Percentiles rank a stretch among this genome's conserved stretches.
Conservation (phyloP, 2,329 filamentous ascomycete genomes). For the Phaeophleospora eucalypticola region DNA sequence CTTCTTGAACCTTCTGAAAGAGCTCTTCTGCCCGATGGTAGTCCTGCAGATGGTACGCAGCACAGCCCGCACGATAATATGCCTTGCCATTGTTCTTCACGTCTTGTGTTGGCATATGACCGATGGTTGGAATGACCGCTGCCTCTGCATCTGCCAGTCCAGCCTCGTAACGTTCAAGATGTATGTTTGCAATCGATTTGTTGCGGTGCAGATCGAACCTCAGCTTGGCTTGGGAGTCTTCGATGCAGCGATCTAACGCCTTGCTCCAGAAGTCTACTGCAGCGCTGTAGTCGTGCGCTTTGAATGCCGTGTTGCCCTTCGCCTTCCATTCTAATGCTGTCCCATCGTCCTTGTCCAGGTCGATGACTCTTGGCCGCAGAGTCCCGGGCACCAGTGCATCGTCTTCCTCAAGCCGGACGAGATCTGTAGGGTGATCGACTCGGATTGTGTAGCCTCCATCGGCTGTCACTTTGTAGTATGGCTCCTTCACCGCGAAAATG, state of each 20-base stretch:
- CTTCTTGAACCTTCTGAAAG: constrained; percentile 10
- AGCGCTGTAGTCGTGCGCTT: constrained; percentile 11
- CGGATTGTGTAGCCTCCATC: constrained; percentile 17
- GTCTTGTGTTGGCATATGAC: background rate
- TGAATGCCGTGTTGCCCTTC: constrained; percentile 20
- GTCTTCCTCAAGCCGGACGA: constrained; percentile 16
- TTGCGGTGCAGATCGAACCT: constrained; percentile 22
- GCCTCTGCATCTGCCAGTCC: constrained; percentile 18
- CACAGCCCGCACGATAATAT: constrained; percentile 22
- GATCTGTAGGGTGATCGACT: constrained; percentile 28
- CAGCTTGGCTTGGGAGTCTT: background rate
- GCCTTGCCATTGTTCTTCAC: constrained; percentile 20
- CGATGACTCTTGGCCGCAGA: constrained; percentile 2
- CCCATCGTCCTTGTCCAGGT: constrained; percentile 3
- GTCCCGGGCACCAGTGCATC: constrained; percentile 10
- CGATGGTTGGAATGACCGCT: constrained; percentile 5
- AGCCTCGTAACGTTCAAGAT: constrained; percentile 18
- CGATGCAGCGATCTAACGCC: constrained; percentile 7
- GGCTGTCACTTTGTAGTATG: constrained; percentile 21
- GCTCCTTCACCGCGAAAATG: constrained; percentile 28
- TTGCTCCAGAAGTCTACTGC: constrained; percentile 15
- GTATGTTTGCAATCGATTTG: constrained; percentile 18
- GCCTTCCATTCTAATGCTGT: constrained; percentile 14
- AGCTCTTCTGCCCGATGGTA: constrained; percentile 10
- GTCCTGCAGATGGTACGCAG: constrained; percentile 24